Evolutionary conservation across 2,329 filamentous ascomycete species (phyloP).

Genomic region (Remersonia thermophila): DNA sequence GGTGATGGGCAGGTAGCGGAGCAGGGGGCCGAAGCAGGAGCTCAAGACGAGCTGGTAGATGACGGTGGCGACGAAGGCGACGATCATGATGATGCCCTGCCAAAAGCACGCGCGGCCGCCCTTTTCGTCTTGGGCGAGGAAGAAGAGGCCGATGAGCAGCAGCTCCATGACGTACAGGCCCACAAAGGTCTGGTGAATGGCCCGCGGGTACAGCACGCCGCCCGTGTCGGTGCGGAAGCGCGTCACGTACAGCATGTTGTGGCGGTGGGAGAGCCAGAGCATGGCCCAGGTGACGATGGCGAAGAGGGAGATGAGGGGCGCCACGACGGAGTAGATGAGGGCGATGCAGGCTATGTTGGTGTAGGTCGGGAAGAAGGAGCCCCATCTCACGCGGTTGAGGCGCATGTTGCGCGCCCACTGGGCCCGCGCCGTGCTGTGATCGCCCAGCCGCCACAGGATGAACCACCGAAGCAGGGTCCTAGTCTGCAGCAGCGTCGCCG

Average conservation of each 20-base stretch:
- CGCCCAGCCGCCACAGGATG: slow-evolving; percentile 64
- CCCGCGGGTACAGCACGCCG: slow-evolving; percentile 78
- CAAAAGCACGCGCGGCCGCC: slow-evolving; percentile 48
- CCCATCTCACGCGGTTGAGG: slow-evolving; percentile 72
- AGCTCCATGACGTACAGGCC: slow-evolving; percentile 93
- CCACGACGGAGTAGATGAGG: slow-evolving; percentile 76
- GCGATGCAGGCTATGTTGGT: slow-evolving; percentile 93
- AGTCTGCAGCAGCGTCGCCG: slow-evolving; percentile 76
- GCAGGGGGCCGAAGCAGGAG: slow-evolving; percentile 68
- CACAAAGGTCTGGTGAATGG: slow-evolving; percentile 91
- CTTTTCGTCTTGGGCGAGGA: slow-evolving; percentile 52
- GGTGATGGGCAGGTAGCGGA: slow-evolving; percentile 84
- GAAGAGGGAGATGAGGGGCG: slow-evolving; percentile 84
- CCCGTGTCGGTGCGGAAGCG: slow-evolving; percentile 85
- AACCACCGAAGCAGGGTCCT: slow-evolving; percentile 72
- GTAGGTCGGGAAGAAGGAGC: slow-evolving; percentile 88
- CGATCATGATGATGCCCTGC: slow-evolving; percentile 77
- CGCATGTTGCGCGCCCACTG: slow-evolving; percentile 81
- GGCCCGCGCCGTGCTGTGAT: slow-evolving; percentile 59
- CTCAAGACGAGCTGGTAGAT: slow-evolving; percentile 75
- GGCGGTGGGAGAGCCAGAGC: slow-evolving; percentile 91
- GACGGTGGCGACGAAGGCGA: slow-evolving; percentile 56
- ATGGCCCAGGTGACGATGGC: slow-evolving; percentile 84
- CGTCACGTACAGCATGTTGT: slow-evolving; percentile 90
- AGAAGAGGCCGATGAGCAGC: slow-evolving; percentile 79